Percentiles rank a stretch among this genome's conserved stretches.
phyloP scores from a whole-genome alignment of 805 yeast genomes.

The Naumovozyma baii region DNA sequence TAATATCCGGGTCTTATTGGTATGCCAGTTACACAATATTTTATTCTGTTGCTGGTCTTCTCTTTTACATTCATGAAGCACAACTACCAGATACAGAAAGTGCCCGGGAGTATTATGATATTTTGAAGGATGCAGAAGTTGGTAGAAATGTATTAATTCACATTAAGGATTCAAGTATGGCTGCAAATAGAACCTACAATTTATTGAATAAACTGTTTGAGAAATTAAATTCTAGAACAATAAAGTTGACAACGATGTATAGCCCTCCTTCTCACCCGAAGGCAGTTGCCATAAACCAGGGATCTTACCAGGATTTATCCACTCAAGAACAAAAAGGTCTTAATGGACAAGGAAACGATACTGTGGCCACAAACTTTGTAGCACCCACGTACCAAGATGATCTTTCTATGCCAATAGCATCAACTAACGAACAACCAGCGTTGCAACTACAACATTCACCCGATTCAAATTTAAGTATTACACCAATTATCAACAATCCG shows the following conservation, averaged over 20 bases:
- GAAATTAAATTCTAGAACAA: constrained; percentile 65
- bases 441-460: not conserved
- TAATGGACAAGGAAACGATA: not conserved
- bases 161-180: constrained; percentile 63
- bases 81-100: constrained; percentile 36
- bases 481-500: not conserved
- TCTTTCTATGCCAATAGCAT: not conserved
- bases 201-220: constrained; percentile 73
- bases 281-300: not conserved
- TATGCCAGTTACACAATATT: constrained; percentile 89
- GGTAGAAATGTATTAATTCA: constrained; percentile 67
- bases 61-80: constrained; percentile 64
- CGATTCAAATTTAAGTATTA: not conserved
- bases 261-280: not conserved
- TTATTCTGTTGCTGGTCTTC: constrained; percentile 79
- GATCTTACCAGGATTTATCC: too few relatives aligned
- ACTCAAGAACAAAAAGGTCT: not conserved
- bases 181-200: constrained; percentile 73
- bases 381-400: not conserved
- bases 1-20: constrained; percentile 86
- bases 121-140: constrained; percentile 66
- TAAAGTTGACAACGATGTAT: constrained; percentile 31
- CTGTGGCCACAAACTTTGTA: not conserved
- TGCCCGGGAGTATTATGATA: constrained; percentile 42
- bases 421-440: not conserved